Evolutionary conservation across 2,329 filamentous ascomycete genomes (phyloP).

Genomic region (Coniosporium tulheliwenetii): DNA sequence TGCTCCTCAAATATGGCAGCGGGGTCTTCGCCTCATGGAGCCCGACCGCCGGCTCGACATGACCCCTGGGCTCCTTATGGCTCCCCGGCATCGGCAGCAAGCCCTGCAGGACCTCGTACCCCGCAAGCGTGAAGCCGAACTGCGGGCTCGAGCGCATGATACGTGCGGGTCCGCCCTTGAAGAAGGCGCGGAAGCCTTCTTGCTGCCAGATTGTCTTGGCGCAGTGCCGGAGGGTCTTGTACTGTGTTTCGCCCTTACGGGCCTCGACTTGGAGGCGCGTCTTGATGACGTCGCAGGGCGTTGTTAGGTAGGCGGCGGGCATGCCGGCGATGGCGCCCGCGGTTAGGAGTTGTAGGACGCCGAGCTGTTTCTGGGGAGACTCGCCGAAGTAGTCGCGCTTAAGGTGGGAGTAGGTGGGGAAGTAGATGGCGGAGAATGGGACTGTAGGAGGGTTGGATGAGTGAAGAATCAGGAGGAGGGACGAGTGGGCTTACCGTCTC

Average conservation of each 20-base stretch:
- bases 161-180: conserved; percentile 93
- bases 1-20: conserved; percentile 53
- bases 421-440: conserved; percentile 97
- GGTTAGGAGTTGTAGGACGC: conserved; percentile 77
- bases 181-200: conserved; percentile 92
- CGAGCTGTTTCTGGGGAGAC: conserved; percentile 69
- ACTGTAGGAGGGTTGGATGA: conserved; percentile 31
- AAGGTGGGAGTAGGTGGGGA: conserved; percentile 88
- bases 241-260: conserved; percentile 80
- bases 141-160: conserved; percentile 91
- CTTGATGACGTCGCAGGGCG: conserved; percentile 98
- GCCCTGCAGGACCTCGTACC: conserved; percentile 82
- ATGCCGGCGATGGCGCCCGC: conserved; percentile 69
- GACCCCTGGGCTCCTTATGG: conserved; percentile 29
- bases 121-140: conserved; percentile 93
- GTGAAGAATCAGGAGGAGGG: neutral
- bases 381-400: conserved; percentile 94
- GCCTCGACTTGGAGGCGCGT: conserved; percentile 95
- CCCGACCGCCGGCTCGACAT: conserved; percentile 47
- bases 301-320: conserved; percentile 66
- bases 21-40: conserved; percentile 48
- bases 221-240: conserved; percentile 75
- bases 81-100: conserved; percentile 61
- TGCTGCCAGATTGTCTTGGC: conserved; percentile 73
- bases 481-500: conserved; percentile 39